Percentiles rank a stretch among this genome's conserved stretches.
These are phyloP conservation scores for Zalerion maritima DNA, from an alignment of 495 filamentous ascomycete species.

Conservation along the genomic window DNA sequence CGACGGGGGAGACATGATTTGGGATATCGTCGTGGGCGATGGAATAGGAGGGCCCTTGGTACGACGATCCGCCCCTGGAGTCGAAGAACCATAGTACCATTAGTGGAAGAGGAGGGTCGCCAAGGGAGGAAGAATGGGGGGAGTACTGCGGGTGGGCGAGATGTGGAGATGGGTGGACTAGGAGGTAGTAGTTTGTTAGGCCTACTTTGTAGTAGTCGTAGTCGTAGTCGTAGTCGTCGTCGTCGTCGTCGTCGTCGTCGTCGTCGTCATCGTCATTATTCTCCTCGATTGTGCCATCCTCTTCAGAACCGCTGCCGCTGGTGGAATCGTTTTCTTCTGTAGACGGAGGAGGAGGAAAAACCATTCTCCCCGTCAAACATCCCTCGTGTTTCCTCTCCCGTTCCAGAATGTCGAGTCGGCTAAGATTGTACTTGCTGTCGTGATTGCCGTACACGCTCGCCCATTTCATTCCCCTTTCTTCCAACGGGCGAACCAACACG, in stretches of 20 bases:
- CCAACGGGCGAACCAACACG: constrained; percentile 43
- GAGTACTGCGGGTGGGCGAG: constrained; percentile 28
- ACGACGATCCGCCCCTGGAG: constrained; percentile 43
- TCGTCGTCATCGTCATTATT: too few relatives aligned
- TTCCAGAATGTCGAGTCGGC: constrained; percentile 34
- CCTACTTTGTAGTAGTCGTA: too few relatives aligned
- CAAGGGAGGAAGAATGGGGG: constrained; percentile 9
- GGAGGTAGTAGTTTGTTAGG: constrained; percentile 64
- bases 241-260: too few relatives aligned
- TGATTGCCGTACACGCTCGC: constrained; percentile 66
- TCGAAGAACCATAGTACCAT: constrained; percentile 69
- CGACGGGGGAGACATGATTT: constrained; percentile 25
- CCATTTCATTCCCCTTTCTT: constrained; percentile 39
- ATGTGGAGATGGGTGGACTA: constrained; percentile 29
- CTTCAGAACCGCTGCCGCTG: too few relatives aligned
- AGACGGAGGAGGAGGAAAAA: too few relatives aligned
- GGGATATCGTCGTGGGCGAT: constrained; percentile 18
- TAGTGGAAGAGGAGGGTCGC: too few relatives aligned
- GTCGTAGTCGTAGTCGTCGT: too few relatives aligned
- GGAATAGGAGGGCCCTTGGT: constrained; percentile 20
- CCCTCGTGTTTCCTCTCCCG: constrained; percentile 42
- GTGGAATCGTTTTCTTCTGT: too few relatives aligned
- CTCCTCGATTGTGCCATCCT: too few relatives aligned
- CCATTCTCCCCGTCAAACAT: too few relatives aligned
- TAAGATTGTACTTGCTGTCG: constrained; percentile 48